A percentile compares a stretch with the other conserved stretches of the same genome.
Conservation (phyloP, 2,329 filamentous ascomycete genomes). For the Acephala macrosclerotiorum region DNA sequence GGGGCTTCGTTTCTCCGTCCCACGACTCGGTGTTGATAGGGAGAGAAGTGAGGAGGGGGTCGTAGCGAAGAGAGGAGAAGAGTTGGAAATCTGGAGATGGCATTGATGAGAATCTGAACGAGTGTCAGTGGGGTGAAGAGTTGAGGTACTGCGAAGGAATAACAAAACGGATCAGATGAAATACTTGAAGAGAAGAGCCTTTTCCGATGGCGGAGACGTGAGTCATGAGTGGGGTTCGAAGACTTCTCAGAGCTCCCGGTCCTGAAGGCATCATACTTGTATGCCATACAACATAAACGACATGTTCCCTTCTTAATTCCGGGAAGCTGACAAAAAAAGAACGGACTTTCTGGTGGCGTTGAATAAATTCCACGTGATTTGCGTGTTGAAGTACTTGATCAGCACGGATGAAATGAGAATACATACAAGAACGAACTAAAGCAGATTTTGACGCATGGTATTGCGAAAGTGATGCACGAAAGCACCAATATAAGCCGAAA, state of each 20-base stretch:
- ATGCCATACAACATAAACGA: no score
- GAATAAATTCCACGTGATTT: no score
- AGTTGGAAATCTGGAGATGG: slow-evolving; percentile 58
- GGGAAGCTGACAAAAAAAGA: no score
- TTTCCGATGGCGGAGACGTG: neutral
- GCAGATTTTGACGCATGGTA: no score
- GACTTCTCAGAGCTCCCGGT: no score
- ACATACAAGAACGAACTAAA: no score
- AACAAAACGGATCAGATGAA: no score
- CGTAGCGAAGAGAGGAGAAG: slow-evolving; percentile 77
- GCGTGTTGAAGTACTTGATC: no score
- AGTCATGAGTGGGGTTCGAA: neutral
- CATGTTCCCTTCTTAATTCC: no score
- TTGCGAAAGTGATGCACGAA: neutral
- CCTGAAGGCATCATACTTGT: no score
- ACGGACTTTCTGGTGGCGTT: no score
- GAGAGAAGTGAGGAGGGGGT: slow-evolving; percentile 58
- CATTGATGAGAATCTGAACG: neutral
- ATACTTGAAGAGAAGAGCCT: neutral
- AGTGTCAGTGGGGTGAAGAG: neutral
- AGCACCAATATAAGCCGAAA: neutral
- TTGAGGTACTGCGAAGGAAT: neutral
- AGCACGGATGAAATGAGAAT: no score
- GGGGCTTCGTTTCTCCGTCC: slow-evolving; percentile 54
- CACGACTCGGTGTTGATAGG: slow-evolving; percentile 35